These are phyloP conservation scores for Dalbergia cultrata DNA, from an alignment of 306 rosid genomes.

Conservation along the genomic window DNA sequence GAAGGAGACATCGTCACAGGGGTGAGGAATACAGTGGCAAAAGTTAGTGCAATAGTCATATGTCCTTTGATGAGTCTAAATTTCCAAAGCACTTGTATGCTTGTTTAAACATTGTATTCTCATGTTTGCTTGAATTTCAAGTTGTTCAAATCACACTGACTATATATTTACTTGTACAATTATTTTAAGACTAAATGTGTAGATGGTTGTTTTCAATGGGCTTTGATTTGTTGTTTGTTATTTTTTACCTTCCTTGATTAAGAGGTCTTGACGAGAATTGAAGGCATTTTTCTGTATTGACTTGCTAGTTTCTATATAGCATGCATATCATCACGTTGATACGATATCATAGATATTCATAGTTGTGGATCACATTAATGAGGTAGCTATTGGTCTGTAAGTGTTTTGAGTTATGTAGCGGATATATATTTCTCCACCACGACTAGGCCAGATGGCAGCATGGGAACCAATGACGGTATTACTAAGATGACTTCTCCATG, in stretches of 20 bases:
- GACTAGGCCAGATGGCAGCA: too few species aligned
- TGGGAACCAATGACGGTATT: too few species aligned
- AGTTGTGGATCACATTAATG: too few species aligned
- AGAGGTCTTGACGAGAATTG: too few species aligned
- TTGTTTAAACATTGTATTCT: too few species aligned
- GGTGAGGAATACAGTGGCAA: constrained; percentile 50
- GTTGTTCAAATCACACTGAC: neutral
- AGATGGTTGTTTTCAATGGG: neutral
- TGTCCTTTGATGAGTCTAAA: neutral
- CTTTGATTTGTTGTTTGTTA: neutral
- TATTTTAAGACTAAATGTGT: neutral
- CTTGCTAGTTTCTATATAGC: too few species aligned
- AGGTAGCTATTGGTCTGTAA: neutral
- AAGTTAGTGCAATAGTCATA: neutral
- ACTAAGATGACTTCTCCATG: too few species aligned
- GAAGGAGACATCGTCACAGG: constrained; percentile 40
- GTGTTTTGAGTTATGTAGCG: neutral
- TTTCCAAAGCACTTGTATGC: neutral
- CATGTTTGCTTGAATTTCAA: neutral
- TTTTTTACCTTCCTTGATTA: too few species aligned
- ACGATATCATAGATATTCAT: too few species aligned
- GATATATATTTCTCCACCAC: too few species aligned
- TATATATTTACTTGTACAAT: neutral
- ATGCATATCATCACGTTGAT: too few species aligned
- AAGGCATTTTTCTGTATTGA: too few species aligned